Conservation (phyloP, 169 alveolate genomes). For the Plasmodium berghei region DNA sequence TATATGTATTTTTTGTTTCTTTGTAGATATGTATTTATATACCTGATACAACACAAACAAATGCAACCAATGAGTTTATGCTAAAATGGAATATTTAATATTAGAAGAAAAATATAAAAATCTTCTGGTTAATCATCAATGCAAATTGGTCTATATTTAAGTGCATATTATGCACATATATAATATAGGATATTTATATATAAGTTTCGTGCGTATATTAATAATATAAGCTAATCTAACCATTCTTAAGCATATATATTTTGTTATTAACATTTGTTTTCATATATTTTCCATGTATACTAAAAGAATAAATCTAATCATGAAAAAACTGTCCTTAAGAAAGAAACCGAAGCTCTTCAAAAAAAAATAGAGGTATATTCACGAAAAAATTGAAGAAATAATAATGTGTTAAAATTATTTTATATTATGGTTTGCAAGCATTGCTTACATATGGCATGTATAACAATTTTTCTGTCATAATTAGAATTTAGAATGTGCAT, state of each 20-base stretch:
- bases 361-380: constrained; percentile 47
- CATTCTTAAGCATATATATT: no score
- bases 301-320: constrained; percentile 67
- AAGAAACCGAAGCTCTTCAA: constrained; percentile 58
- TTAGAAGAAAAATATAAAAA: constrained; percentile 73
- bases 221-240: no score
- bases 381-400: not conserved
- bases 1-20: no score
- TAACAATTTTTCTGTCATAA: not conserved
- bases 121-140: constrained; percentile 48
- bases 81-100: constrained; percentile 59
- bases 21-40: no score
- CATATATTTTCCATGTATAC: not conserved
- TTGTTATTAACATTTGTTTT: no score
- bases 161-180: not conserved
- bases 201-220: no score
- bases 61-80: not conserved
- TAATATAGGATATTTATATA: not conserved
- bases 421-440: not conserved
- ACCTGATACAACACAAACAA: no score
- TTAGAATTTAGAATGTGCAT: constrained; percentile 58
- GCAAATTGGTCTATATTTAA: not conserved
- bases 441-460: not conserved
- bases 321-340: constrained; percentile 48
- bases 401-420: no score